phyloP scores from a whole-genome alignment of 257 asterid genomes.

The Rubia yunnanensis region DNA sequence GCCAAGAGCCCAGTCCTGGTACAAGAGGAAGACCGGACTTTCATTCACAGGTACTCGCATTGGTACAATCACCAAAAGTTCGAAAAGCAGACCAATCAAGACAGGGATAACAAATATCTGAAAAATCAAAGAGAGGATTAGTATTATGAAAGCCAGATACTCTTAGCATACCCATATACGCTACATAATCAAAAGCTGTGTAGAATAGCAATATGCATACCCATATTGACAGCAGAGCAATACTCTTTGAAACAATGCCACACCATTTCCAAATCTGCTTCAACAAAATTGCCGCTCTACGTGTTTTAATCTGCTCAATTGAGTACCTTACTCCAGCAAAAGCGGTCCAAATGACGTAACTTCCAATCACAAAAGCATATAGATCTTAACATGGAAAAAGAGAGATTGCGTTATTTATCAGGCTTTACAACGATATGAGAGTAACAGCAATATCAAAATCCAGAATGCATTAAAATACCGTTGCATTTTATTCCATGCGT shows the following conservation, averaged over 20 bases:
- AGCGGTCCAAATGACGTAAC: constrained; percentile 94
- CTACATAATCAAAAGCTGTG: not conserved
- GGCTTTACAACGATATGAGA: not conserved
- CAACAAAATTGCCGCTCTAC: constrained; percentile 56
- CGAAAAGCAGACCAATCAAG: constrained; percentile 85
- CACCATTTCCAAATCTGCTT: constrained; percentile 84
- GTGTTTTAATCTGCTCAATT: constrained; percentile 57
- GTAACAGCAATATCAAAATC: not conserved
- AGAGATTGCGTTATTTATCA: not conserved
- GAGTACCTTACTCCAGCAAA: constrained; percentile 87
- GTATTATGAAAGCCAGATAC: constrained; percentile 9
- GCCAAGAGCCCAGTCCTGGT: constrained; percentile 99
- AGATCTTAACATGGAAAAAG: constrained; percentile 37
- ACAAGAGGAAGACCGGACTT: constrained; percentile 92
- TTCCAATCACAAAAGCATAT: constrained; percentile 90
- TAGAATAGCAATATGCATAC: constrained; percentile 26
- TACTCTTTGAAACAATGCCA: constrained; percentile 77
- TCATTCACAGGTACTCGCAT: constrained; percentile 98
- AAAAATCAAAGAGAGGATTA: constrained; percentile 7
- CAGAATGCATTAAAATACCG: constrained; percentile 35
- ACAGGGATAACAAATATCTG: constrained; percentile 91
- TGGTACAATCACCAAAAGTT: constrained; percentile 91
- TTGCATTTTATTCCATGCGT: constrained; percentile 95
- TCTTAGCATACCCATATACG: too few species aligned
- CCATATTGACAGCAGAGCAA: constrained; percentile 78